These are phyloP conservation scores for Trebouxia sp. DNA, from an alignment of 139 green algal genomes.

Conservation along the genomic window DNA sequence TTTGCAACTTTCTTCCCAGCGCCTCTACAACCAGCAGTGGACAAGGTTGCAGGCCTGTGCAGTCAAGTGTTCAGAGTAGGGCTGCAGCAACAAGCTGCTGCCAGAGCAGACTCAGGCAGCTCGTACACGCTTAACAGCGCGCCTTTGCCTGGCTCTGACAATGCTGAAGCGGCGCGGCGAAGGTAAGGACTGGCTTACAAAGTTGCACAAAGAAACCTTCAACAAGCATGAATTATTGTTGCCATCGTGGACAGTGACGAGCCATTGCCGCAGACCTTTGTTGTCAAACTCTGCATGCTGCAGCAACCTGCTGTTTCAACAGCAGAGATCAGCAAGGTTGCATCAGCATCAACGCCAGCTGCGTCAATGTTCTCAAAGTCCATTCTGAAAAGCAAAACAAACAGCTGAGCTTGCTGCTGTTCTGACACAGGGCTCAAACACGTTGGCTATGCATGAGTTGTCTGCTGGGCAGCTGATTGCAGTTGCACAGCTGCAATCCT, in stretches of 20 bases:
- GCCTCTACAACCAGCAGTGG: constrained; percentile 50
- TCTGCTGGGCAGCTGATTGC: neutral
- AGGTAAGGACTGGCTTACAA: constrained; percentile 46
- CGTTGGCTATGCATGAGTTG: neutral
- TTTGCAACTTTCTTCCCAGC: constrained; percentile 87
- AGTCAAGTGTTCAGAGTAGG: constrained; percentile 47
- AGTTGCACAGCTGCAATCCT: neutral
- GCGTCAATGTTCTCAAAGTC: too few species aligned
- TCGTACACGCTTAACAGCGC: neutral
- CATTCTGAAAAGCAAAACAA: too few species aligned
- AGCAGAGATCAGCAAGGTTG: too few species aligned
- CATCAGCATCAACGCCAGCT: too few species aligned
- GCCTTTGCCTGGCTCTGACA: constrained; percentile 58
- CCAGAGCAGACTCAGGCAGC: neutral
- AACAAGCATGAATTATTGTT: too few species aligned
- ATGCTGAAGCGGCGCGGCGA: constrained; percentile 65
- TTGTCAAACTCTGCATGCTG: too few species aligned
- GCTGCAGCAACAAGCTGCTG: neutral
- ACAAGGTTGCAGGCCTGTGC: constrained; percentile 49
- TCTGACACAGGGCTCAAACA: neutral
- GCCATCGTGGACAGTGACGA: too few species aligned
- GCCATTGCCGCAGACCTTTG: too few species aligned
- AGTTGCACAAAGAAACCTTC: neutral
- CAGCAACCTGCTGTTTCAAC: too few species aligned
- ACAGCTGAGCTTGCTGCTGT: too few species aligned